Evolutionary conservation across 148 eudicot species (phyloP), one percentile per base, ranked within the genome.

Genomic region (Vaccinium myrtillus): DNA sequence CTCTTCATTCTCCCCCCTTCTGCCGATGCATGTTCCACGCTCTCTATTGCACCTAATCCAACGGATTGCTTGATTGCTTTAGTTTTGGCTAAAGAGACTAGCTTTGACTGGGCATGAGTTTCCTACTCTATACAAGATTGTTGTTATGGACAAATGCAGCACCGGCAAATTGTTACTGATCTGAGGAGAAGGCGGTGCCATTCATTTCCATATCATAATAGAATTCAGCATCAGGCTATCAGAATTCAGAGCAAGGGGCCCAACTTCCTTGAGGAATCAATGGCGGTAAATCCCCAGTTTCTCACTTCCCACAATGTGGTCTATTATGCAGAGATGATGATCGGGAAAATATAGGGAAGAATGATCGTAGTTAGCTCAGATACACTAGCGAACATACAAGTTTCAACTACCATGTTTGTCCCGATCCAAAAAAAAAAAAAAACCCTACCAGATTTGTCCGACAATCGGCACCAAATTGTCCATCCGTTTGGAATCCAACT

Each of bases 1-100:
- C 92, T 97, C 67, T 97, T 97, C 88, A 92, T 97, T 80, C 98
- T 97, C 74, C 98, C 99, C 12, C 88, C 86, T 83, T 94, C 98
- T 8, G 85, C 85, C 5, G 99, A 97, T 79, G 88, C 87, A 58
- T 92, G 93, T 86, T 90, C 98, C 49, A 67, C 94, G 96, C 93
- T 97, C 58, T 88, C 96, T 65, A 83, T 97, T 18, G 78, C 87
- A 8, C 91, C 93, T 2, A 91, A 87, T 83, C 88, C 89, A 49
- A 87, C 95, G 19, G 93, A 94, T 89, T 93, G 95, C 88, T 91
- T 97, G 23, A 80, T 97, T 83, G 98, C 94, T 71, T 82, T 97
- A 71, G 88, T 94, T 83, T 85, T 97, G 86, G 98, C 99, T n/a
- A 97, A 93, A 88, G 99, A 95, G 83, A 84, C 95, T 63, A 94